Base-by-base conservation (phyloP, 2,329 filamentous ascomycete species). In the Talaromyces sp. region DNA sequence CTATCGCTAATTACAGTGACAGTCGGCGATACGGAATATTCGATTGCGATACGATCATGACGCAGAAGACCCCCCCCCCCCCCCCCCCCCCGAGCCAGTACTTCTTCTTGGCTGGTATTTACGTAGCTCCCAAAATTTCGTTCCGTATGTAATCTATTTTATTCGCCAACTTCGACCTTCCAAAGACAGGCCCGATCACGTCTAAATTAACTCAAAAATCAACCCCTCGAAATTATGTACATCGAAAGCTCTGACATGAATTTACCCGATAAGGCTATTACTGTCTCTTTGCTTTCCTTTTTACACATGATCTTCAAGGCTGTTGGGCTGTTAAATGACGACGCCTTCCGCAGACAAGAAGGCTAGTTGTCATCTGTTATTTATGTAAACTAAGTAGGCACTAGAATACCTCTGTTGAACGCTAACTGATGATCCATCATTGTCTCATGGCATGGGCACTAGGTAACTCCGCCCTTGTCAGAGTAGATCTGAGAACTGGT, bases 211-310 rank as follows among this genome's bases (percentile, higher is more conserved):
- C 52, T 56, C 52, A 39, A 56, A 39, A 39, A 54, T 35, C 27
- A 35, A 54, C 27, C 1, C 25, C 22, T 17, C 49, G 7, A 17
- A 13, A 19, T n/a, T 9, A 54, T 33, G 17, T 35, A 37, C 33
- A 22, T 22, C 22, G 47, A 17, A 50, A 52, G 59, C 43, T 22
- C 57, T 37, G 39, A 41, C 33, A 17, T 35, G 50, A 47, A 13
- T 33, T 59, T 58, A 35, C 59, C 59, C 45, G n/a, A 59, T 45
- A 41, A 22, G 64, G 60, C 52, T 31, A 62, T 39, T 62, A 49
- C 64, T 66, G 60, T 60, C 41, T 43, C 31, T 33, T 31, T 59
- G 31, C 35, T 27, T n/a, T 11, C 31, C 13, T 43, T 45, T 19
- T 27, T 13, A 17, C 56, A 17, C 11, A 13, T 19, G 31, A 58